These are phyloP conservation scores for Boechera divaricarpa DNA, from an alignment of 345 rosid species.

Conservation along the genomic window DNA sequence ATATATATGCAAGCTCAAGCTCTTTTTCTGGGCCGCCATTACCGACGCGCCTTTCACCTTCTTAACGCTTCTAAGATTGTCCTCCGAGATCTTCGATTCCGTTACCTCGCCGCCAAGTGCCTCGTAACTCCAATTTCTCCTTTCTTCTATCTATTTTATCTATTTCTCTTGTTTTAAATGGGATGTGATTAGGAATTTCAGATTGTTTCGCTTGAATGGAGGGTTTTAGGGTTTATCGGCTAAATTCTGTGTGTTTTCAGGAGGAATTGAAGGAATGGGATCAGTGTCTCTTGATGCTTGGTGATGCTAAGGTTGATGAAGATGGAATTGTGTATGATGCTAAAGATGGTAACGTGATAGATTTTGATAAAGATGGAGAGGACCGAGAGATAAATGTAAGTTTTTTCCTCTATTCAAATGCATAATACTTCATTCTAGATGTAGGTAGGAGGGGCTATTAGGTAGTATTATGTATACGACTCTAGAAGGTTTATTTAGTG, in stretches of 20 bases:
- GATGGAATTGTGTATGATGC: constrained; percentile 75
- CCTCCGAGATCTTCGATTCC: constrained; percentile 93
- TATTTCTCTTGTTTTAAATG: background rate
- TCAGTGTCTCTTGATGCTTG: constrained; percentile 85
- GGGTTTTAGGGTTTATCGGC: constrained; percentile 37
- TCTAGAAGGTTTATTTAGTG: background rate
- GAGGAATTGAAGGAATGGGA: constrained; percentile 99
- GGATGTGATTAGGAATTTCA: background rate
- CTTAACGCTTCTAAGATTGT: constrained; percentile 90
- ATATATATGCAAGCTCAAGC: constrained; percentile 97
- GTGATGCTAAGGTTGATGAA: constrained; percentile 91
- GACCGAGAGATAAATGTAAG: constrained; percentile 93
- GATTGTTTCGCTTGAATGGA: background rate
- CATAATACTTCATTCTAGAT: background rate
- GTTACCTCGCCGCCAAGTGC: constrained; percentile 97
- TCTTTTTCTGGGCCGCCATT: constrained; percentile 90
- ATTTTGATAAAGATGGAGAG: constrained; percentile 90
- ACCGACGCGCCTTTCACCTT: constrained; percentile 94
- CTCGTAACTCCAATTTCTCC: constrained; percentile 52
- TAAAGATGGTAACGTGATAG: constrained; percentile 65
- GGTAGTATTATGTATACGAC: background rate
- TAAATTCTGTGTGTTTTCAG: constrained; percentile 45
- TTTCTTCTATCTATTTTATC: background rate
- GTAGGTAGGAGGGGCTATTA: background rate
- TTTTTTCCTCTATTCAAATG: background rate